These are phyloP conservation scores for Pichia sp. DNA, from an alignment of 1,139 yeast species.

Conservation along the genomic window DNA sequence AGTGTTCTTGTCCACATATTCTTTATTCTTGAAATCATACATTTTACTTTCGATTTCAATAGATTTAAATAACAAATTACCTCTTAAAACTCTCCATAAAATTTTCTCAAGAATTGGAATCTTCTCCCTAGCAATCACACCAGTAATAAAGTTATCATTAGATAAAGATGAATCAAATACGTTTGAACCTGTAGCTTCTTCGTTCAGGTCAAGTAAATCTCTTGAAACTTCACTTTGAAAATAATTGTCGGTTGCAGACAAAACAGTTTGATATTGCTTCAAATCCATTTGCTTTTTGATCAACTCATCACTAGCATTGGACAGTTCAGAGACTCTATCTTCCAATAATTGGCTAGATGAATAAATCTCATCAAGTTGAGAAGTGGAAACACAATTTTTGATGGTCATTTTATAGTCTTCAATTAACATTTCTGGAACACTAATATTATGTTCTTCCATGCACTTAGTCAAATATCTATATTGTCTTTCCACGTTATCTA, in stretches of 20 bases:
- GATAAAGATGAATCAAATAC: background rate
- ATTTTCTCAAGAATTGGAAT: constrained; percentile 43
- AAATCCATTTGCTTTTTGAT: constrained; percentile 48
- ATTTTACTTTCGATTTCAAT: constrained; percentile 38
- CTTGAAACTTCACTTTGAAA: constrained; percentile 36
- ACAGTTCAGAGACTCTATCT: constrained; percentile 49
- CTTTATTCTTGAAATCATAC: constrained; percentile 32
- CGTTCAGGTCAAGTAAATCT: constrained; percentile 27
- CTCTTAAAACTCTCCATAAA: constrained; percentile 51
- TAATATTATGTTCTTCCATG: constrained; percentile 42
- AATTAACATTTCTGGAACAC: constrained; percentile 36
- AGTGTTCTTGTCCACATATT: constrained; percentile 38
- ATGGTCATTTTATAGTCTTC: constrained; percentile 33
- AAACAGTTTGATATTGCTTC: constrained; percentile 59
- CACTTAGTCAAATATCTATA: constrained; percentile 42
- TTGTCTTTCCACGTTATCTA: constrained; percentile 65
- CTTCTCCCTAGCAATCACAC: constrained; percentile 41
- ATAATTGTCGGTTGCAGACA: constrained; percentile 62
- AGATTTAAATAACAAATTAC: constrained; percentile 46
- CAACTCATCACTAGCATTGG: constrained; percentile 48
- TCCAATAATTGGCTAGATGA: constrained; percentile 59
- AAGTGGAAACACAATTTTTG: constrained; percentile 36
- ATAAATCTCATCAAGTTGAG: constrained; percentile 70
- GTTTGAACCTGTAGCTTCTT: constrained; percentile 18
- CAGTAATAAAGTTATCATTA: constrained; percentile 44